phyloP scores from a whole-genome alignment of 2,329 filamentous ascomycete genomes.

The Zasmidium citrigriseum region DNA sequence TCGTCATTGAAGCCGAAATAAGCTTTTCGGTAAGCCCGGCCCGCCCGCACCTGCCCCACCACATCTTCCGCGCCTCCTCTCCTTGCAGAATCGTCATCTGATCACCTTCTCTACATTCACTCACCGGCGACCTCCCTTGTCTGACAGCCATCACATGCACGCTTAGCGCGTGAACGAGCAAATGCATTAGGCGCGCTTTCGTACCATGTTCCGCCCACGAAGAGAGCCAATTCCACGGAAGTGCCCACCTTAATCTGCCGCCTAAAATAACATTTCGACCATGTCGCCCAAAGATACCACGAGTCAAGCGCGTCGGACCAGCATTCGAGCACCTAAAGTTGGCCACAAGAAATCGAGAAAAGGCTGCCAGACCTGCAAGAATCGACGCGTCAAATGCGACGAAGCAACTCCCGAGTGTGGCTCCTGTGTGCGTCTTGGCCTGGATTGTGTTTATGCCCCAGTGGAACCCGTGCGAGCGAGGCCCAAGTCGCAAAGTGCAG shows the following conservation, averaged over 20 bases:
- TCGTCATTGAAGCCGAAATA: too few relatives aligned
- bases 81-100: too few relatives aligned
- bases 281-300: neutral
- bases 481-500: slow-evolving; percentile 17
- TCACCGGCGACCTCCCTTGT: neutral
- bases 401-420: slow-evolving; percentile 53
- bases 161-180: neutral
- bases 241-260: neutral
- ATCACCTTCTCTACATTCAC: neutral
- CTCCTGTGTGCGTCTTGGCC: slow-evolving; percentile 51
- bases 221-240: neutral
- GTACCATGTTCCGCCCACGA: neutral
- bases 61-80: neutral
- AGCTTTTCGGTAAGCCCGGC: too few relatives aligned
- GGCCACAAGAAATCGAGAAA: slow-evolving; percentile 55
- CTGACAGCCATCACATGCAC: neutral
- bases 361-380: slow-evolving; percentile 60
- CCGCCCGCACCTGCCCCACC: too few relatives aligned
- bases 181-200: neutral
- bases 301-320: slow-evolving; percentile 3
- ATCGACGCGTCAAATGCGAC: slow-evolving; percentile 59
- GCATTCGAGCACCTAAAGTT: slow-evolving; percentile 26
- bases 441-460: slow-evolving; percentile 49
- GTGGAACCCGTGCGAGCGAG: slow-evolving; percentile 20
- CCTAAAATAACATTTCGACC: neutral